Base-by-base conservation (phyloP, 2,329 filamentous ascomycete species). In the Fusarium illudens region DNA sequence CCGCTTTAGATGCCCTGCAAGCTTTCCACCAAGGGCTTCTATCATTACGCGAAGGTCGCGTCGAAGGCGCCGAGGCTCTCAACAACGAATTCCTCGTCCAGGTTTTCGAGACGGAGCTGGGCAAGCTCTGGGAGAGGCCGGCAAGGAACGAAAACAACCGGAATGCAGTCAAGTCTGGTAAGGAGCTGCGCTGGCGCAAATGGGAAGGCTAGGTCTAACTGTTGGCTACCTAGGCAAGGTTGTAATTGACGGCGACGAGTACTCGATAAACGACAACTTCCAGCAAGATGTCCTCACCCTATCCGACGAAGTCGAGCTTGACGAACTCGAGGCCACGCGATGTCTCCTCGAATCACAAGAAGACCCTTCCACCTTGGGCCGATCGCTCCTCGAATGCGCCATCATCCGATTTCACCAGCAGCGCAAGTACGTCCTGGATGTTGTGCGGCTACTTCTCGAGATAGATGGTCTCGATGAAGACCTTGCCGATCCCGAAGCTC, bases 351-450 rank as follows among this genome's bases (percentile, higher is more conserved):
- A 90, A 58, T 89, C 92, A 17, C 87, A 92, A 75, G 86, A 89
- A 34, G 90, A 94, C 71, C 84, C 89, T 15, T 84, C 87, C 44
- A 83, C 87, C 15, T 83, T 94, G 6, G 93, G 93, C 64, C 88
- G 92, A 22, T 86, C 92, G 4, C 84, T 92, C 62, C 84, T 93
- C 57, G 90, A 94, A 76, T 91, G 91, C 71, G 92, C 92, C 62
- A 87, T 97, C 68, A 92, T 98, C 74, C 89, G 90, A 68, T 97
- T 96, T 78, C 95, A 99, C 79, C 90, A 94, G 72, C 89, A 92
- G 71, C 89, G 95, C 68, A 91, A 92, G 74, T 93, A 91, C 73
- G 81, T 96, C 39, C 87, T 98, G 32, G 92, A 97, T 77, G 93
- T 91, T 73, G 83, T 97, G 73, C 90, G 94, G 55, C 84, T 97